Base-by-base conservation (phyloP, 2,329 filamentous ascomycete genomes). In the Aspergillus brasiliensis region DNA sequence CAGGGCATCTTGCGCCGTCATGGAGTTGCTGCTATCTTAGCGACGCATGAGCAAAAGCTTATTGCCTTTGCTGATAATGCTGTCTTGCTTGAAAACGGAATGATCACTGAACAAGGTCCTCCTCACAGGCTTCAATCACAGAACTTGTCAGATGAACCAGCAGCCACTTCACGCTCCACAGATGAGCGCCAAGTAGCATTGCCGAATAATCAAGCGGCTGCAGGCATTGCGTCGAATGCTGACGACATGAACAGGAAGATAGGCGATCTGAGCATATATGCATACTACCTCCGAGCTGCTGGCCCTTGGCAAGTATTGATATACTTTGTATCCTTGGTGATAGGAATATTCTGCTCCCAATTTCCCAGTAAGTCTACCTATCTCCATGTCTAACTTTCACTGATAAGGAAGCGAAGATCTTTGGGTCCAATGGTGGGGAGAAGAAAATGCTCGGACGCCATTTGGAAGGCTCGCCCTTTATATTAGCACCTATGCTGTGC, bases 401-500 rank as follows among this genome's bases (percentile, higher is more conserved):
- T 28, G 8, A 52, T n/a, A 5, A 25, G 13, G 23, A 5, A 5
- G 13, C 7, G 5, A n/a, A 53, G 51, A 23, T 53, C 21, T 53
- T 11, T 53, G 51, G 51, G 51, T 28, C 8, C 51, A 53, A 27
- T 53, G 51, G 37, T 53, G 51, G 51, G 51, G 34, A n/a, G 51
- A 53, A 38, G 23, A n/a, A 17, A 53, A 42, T 19, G 37, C 21
- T 11, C 28, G 15, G 13, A 53, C 34, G 6, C 51, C 51, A 2
- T 53, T 40, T n/a, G 51, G 21, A 13, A 21, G 40, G 3, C 51
- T 53, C 13, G 51, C 21, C 5, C 51, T 15, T 1, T 53, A 53
- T 21, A 40, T 53, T 13, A n/a, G 51, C 21, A 11, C 28, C 5
- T 53, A 53, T 21, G 31, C 51, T 6, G 13, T 53, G 10, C 13